Conservation (phyloP, 805 yeast genomes). For the Saturnispora mendoncae region DNA sequence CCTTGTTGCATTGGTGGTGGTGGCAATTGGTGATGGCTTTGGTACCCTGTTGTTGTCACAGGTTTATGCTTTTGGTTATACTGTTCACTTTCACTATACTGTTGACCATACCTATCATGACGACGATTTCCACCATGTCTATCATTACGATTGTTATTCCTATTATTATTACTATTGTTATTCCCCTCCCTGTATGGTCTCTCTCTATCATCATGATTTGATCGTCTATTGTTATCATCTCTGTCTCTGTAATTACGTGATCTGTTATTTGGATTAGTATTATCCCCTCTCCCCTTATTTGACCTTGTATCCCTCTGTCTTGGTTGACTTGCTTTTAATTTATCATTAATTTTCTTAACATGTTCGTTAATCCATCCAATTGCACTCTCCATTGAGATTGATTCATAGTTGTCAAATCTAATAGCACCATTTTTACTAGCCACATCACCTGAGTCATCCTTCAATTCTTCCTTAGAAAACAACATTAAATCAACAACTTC, state of each 20-base stretch:
- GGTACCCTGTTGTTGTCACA: not conserved
- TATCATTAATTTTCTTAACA: constrained; percentile 33
- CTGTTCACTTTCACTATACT: constrained; percentile 7
- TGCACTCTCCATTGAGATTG: constrained; percentile 59
- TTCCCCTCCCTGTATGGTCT: constrained; percentile 6
- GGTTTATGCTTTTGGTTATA: constrained; percentile 9
- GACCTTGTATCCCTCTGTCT: constrained; percentile 10
- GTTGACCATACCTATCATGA: constrained; percentile 13
- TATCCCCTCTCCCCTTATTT: constrained; percentile 7
- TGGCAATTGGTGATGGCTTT: not conserved
- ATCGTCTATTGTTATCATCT: constrained; percentile 7
- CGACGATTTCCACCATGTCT: constrained; percentile 17
- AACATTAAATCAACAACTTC: constrained; percentile 59
- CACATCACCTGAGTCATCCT: constrained; percentile 25
- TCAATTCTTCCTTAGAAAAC: constrained; percentile 41
- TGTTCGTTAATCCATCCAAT: constrained; percentile 40
- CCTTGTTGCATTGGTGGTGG: not conserved
- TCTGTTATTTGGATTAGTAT: constrained; percentile 7
- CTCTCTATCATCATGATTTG: constrained; percentile 10
- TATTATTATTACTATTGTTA: too few species aligned
- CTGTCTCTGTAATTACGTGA: constrained; percentile 7
- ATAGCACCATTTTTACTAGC: constrained; percentile 43
- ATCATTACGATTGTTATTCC: too few species aligned
- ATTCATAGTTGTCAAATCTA: constrained; percentile 74
- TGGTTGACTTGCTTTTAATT: constrained; percentile 15